Evolutionary conservation across 176 grass and related monocot genomes (phyloP).

Genomic region (Eremochloa ophiuroides): DNA sequence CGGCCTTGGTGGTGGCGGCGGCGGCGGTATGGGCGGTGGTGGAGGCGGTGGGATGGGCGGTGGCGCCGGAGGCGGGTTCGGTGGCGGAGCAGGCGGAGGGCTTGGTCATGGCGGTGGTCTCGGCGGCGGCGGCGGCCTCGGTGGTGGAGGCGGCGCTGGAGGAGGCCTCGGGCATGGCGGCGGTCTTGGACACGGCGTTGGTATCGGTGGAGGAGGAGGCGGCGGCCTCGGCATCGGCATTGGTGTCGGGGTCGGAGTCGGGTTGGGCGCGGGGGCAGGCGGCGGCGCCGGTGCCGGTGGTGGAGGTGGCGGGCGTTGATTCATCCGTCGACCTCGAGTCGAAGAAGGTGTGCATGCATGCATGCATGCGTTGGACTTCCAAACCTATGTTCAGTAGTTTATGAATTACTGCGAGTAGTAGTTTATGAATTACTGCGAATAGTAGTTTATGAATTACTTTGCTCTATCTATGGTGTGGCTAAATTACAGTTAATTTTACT

Average conservation of each 20-base stretch:
- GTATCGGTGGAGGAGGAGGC: not conserved
- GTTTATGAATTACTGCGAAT: too few relatives aligned
- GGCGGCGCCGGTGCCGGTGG: slow-evolving; percentile 17
- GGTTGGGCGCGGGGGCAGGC: not conserved
- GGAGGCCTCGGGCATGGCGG: slow-evolving; percentile 14
- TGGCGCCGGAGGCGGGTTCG: not conserved
- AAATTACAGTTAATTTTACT: not conserved
- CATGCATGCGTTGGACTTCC: too few relatives aligned
- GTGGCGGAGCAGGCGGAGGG: not conserved
- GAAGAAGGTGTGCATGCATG: not conserved
- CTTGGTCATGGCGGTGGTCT: not conserved
- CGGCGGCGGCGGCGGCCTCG: not conserved
- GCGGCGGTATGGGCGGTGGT: not conserved
- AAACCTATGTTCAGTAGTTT: too few relatives aligned
- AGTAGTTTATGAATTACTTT: too few relatives aligned
- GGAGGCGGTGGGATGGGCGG: not conserved
- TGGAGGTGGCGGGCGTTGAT: slow-evolving; percentile 1
- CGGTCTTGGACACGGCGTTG: not conserved
- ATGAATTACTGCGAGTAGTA: too few relatives aligned
- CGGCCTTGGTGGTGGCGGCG: not conserved
- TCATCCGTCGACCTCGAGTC: not conserved
- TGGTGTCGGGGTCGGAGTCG: slow-evolving; percentile 19
- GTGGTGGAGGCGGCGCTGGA: not conserved
- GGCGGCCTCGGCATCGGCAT: slow-evolving; percentile 16
- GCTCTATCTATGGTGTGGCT: too few relatives aligned